Percentiles rank a stretch among this genome's conserved stretches.
phyloP scores from a whole-genome alignment of 257 asterid species.

The Forsythia viridissima region DNA sequence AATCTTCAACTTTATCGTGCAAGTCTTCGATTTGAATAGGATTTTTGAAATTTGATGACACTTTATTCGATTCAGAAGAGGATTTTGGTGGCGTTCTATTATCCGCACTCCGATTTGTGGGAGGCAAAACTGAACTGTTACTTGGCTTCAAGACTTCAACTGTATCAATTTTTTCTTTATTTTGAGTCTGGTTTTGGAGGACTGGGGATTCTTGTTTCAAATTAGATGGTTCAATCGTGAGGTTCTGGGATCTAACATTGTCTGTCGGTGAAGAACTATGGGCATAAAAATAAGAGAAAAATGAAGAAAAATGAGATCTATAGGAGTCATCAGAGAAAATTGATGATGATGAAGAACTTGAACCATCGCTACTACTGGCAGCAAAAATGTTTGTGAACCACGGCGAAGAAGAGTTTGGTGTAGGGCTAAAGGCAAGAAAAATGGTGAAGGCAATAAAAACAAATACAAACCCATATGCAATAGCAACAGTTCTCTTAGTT shows the following conservation, averaged over 20 bases:
- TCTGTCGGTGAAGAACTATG: constrained; percentile 15
- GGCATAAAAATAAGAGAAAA: constrained; percentile 40
- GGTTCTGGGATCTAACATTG: constrained; percentile 20
- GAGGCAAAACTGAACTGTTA: constrained; percentile 26
- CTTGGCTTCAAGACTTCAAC: neutral
- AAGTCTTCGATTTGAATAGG: constrained; percentile 32
- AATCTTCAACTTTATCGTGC: constrained; percentile 34
- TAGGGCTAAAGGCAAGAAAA: constrained; percentile 73
- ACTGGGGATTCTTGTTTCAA: constrained; percentile 19
- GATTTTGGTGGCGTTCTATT: constrained; percentile 17
- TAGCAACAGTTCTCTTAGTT: constrained; percentile 38
- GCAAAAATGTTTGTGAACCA: constrained; percentile 50
- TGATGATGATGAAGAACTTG: constrained; percentile 39
- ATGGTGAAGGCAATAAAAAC: constrained; percentile 65
- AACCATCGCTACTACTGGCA: neutral
- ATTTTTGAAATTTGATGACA: constrained; percentile 27
- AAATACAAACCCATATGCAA: constrained; percentile 55
- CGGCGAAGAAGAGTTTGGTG: constrained; percentile 67
- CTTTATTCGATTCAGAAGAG: constrained; percentile 22
- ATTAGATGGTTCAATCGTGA: constrained; percentile 13
- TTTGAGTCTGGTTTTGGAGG: constrained; percentile 23
- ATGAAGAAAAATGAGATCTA: constrained; percentile 58
- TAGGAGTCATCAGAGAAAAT: constrained; percentile 34
- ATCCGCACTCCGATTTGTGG: constrained; percentile 22
- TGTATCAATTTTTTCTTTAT: no score